Evolutionary conservation across 208 protist genomes (phyloP).

Genomic region (Crithidia bombi): DNA sequence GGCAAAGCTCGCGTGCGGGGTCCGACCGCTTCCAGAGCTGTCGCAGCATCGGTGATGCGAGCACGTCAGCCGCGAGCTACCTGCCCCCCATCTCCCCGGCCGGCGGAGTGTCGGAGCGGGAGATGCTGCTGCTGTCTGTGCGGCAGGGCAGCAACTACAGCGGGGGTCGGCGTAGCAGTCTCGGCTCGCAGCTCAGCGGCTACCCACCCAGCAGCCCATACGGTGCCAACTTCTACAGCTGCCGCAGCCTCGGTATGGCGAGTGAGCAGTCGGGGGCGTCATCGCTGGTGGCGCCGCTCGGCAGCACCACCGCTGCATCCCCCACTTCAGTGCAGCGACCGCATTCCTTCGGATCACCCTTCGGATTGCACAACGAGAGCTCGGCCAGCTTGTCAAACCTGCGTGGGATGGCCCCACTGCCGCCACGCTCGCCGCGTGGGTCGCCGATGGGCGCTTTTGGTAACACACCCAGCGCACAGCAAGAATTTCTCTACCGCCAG

Average conservation of each 20-base stretch:
- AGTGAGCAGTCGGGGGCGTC: conserved; percentile 3
- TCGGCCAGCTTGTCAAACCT: neutral
- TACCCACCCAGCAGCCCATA: neutral
- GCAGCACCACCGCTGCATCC: neutral
- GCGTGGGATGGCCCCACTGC: conserved; percentile 6
- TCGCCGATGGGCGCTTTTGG: neutral
- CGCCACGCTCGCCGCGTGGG: conserved; percentile 1
- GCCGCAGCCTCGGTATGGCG: conserved; percentile 15
- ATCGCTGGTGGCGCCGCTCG: neutral
- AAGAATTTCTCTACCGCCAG: conserved; percentile 5
- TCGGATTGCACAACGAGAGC: neutral
- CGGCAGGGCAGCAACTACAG: conserved; percentile 14
- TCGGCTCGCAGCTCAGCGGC: conserved; percentile 6
- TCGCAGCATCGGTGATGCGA: conserved; percentile 18
- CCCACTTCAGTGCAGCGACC: neutral
- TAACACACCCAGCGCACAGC: conserved; percentile 10
- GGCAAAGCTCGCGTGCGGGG: conserved; percentile 16
- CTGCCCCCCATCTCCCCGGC: neutral
- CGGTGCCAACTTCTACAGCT: conserved; percentile 14
- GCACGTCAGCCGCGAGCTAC: conserved; percentile 11
- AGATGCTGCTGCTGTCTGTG: conserved; percentile 7
- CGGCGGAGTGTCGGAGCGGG: conserved; percentile 5
- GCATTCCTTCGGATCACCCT: neutral
- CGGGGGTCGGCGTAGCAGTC: neutral
- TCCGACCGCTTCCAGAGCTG: conserved; percentile 32